phyloP scores from a whole-genome alignment of 345 rosid species.

The Moringa oleifera region DNA sequence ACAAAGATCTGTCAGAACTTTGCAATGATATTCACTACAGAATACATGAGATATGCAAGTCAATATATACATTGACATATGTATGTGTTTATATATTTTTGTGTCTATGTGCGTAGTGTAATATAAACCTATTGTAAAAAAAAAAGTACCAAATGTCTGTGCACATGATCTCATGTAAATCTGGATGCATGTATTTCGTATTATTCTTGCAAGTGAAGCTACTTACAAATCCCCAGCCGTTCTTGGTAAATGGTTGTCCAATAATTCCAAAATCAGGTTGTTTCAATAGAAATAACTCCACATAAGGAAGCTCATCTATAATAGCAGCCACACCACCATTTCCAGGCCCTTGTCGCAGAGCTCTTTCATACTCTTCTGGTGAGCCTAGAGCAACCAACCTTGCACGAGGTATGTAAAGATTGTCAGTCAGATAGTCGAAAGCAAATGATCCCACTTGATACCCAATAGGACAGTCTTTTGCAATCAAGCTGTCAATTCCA shows the following conservation, averaged over 20 bases:
- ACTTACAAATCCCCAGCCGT: slow-evolving; percentile 99
- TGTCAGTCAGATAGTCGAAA: slow-evolving; percentile 44
- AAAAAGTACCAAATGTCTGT: too few species aligned
- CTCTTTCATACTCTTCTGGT: slow-evolving; percentile 63
- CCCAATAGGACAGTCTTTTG: slow-evolving; percentile 61
- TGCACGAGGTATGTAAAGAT: slow-evolving; percentile 51
- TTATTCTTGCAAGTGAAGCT: slow-evolving; percentile 10
- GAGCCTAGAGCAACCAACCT: slow-evolving; percentile 53
- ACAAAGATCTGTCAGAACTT: background rate
- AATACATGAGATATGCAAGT: too few species aligned
- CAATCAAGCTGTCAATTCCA: slow-evolving; percentile 74
- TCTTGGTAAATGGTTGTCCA: slow-evolving; percentile 69
- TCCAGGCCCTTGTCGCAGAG: slow-evolving; percentile 60
- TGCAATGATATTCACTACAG: background rate
- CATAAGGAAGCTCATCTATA: slow-evolving; percentile 73
- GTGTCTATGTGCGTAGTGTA: too few species aligned
- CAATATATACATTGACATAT: too few species aligned
- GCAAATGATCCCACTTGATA: slow-evolving; percentile 82
- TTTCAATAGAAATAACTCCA: slow-evolving; percentile 59
- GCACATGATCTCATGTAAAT: background rate
- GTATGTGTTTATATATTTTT: too few species aligned
- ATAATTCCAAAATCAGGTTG: slow-evolving; percentile 54
- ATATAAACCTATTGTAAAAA: background rate
- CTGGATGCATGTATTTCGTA: background rate
- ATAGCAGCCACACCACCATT: slow-evolving; percentile 84